Percentiles rank a stretch among this genome's conserved stretches.
phyloP scores from a whole-genome alignment of 202 grass and related monocot species.

The Zizania palustris region DNA sequence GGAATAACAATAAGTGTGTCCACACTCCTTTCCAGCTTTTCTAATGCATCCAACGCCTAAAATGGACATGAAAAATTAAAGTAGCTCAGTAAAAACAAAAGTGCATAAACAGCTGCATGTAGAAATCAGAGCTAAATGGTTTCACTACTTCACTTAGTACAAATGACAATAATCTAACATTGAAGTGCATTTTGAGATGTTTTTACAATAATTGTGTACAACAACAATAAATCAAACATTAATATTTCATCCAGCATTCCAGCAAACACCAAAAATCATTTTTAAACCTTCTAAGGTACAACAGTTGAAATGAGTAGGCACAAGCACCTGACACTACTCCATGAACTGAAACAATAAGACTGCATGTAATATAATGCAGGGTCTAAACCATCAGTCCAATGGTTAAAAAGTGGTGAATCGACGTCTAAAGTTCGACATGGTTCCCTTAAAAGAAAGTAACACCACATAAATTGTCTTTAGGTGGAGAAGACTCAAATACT shows the following conservation, averaged over 20 bases:
- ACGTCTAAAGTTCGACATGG: neutral
- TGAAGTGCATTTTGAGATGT: neutral
- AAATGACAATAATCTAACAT: neutral
- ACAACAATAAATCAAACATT: neutral
- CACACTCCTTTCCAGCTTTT: constrained; percentile 86
- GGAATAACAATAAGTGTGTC: constrained; percentile 96
- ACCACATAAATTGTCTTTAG: neutral
- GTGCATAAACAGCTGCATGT: neutral
- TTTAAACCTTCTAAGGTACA: neutral
- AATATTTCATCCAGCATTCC: neutral
- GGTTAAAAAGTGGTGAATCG: neutral
- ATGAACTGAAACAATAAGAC: neutral
- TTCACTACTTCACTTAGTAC: neutral
- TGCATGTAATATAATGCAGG: neutral
- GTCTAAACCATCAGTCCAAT: neutral
- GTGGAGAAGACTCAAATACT: neutral
- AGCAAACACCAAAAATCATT: neutral
- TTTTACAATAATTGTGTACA: neutral
- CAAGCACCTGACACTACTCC: neutral
- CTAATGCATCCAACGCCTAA: constrained; percentile 89
- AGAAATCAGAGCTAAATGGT: neutral
- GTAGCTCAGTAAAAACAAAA: neutral
- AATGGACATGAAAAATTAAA: constrained; percentile 32
- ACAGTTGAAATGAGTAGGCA: neutral
- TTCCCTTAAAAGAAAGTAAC: neutral